Conservation (phyloP, 208 protist species). For the Trichomonas vaginalis region DNA sequence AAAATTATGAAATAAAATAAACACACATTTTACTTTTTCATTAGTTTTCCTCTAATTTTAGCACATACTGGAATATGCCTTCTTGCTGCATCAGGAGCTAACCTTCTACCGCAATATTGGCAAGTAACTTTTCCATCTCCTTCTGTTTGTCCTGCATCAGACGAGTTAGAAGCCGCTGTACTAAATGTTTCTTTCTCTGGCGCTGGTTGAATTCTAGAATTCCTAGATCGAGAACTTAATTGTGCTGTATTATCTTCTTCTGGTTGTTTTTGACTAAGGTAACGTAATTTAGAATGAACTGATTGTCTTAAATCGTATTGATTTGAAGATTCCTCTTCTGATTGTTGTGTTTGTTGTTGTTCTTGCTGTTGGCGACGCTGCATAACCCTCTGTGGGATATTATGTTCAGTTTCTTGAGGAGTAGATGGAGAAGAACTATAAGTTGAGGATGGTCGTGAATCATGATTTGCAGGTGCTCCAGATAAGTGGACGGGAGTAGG, state of each 20-base stretch:
- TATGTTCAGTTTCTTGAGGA: not conserved
- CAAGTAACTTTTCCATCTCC: not conserved
- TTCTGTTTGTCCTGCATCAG: not conserved
- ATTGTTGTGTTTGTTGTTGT: not conserved
- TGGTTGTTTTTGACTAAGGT: not conserved
- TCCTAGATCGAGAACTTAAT: not conserved
- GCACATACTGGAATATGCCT: constrained; percentile 1
- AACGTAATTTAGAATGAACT: not conserved
- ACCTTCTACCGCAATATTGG: constrained; percentile 3
- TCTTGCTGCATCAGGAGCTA: not conserved
- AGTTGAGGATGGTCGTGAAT: not conserved
- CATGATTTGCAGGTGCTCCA: not conserved
- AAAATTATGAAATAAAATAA: no score
- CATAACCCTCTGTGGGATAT: not conserved
- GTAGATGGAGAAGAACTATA: not conserved
- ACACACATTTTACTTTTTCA: no score
- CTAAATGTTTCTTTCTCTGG: not conserved
- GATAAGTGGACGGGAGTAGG: not conserved
- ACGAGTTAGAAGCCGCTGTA: no score
- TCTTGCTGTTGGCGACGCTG: not conserved
- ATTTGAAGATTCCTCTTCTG: not conserved
- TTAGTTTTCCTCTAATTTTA: not conserved
- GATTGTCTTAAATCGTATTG: not conserved
- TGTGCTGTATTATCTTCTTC: not conserved
- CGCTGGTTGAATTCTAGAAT: not conserved